Evolutionary conservation across 2,329 filamentous ascomycete genomes (phyloP).

Genomic region (Furcasterigmium sp.): DNA sequence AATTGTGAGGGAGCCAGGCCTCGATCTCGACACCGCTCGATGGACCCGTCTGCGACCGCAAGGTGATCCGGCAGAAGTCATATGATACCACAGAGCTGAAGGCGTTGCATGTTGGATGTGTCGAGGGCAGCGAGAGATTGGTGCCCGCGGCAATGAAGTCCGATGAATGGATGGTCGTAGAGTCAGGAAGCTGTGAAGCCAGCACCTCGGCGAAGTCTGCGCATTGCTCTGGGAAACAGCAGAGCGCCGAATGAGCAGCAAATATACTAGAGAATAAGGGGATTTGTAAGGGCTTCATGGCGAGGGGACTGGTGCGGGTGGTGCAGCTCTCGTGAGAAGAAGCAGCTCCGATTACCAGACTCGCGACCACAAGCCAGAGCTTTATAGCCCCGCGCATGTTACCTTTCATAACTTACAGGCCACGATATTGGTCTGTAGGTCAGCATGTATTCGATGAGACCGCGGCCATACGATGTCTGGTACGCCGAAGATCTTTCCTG

Average conservation of each 20-base stretch:
- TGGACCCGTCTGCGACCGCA: slow-evolving; percentile 28
- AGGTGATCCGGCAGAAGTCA: slow-evolving; percentile 21
- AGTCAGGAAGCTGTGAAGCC: slow-evolving; percentile 13
- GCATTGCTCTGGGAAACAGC: slow-evolving; percentile 13
- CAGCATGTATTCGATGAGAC: no score
- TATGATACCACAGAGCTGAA: slow-evolving; percentile 13
- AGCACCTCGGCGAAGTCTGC: slow-evolving; percentile 21
- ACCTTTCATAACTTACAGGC: no score
- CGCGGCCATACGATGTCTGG: no score
- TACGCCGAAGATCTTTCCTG: no score
- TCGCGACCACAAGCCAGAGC: no score
- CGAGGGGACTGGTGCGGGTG: neutral
- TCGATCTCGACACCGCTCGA: slow-evolving; percentile 39
- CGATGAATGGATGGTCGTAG: slow-evolving; percentile 28
- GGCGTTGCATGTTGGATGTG: slow-evolving; percentile 28
- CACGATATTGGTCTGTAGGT: no score
- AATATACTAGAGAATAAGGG: neutral
- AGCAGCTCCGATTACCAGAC: no score
- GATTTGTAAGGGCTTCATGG: neutral
- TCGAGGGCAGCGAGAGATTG: slow-evolving; percentile 28
- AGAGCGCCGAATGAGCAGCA: slow-evolving; percentile 7
- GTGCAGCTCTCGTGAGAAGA: no score
- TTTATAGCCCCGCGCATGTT: no score
- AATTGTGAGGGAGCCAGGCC: slow-evolving; percentile 39
- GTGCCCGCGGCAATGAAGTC: slow-evolving; percentile 31